A percentile compares a stretch with the other conserved stretches of the same genome.
phyloP scores from a whole-genome alignment of 306 rosid genomes.

The Arachis stenosperma region DNA sequence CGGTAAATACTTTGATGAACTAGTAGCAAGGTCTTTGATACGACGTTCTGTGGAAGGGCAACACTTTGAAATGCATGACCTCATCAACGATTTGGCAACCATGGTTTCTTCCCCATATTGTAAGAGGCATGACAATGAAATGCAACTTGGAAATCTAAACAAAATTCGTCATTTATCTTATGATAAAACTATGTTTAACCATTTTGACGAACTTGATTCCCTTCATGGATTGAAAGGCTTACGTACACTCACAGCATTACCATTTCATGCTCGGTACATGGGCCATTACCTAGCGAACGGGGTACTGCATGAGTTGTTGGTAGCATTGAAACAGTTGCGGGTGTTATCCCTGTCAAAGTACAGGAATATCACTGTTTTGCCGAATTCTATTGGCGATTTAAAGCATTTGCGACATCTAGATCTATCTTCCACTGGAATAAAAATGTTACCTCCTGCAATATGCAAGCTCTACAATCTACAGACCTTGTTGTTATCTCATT shows the following conservation, averaged over 20 bases:
- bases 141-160: background rate
- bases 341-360: background rate
- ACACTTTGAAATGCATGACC: background rate
- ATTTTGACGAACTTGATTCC: background rate
- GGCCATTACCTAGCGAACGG: background rate
- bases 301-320: constrained; percentile 4
- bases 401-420: background rate
- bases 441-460: background rate
- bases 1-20: background rate
- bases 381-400: background rate
- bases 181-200: background rate
- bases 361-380: background rate
- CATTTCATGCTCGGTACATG: background rate
- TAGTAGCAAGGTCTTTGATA: background rate
- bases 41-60: background rate
- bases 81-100: background rate
- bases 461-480: background rate
- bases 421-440: background rate
- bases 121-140: background rate
- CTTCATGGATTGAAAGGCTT: background rate
- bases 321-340: background rate
- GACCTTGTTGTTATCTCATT: background rate
- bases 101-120: background rate
- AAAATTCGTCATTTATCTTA: background rate
- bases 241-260: background rate